Base-by-base conservation (phyloP, 2,329 filamentous ascomycete species). In the Phaeosphaeria sp. region DNA sequence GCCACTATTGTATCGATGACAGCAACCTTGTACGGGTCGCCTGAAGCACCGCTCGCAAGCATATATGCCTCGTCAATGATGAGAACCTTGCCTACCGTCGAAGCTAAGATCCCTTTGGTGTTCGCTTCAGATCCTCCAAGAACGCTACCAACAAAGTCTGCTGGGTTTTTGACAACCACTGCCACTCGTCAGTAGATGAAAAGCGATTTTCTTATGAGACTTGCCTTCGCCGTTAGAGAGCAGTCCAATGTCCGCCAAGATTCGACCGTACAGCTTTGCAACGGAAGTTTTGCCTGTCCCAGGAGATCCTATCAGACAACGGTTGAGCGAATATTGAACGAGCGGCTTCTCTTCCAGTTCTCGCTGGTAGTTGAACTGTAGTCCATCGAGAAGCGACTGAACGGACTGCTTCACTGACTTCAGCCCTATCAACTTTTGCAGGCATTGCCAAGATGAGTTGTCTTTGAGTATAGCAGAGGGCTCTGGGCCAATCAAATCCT, bases 11-110 rank as follows among this genome's bases (percentile, higher is more conserved):
- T 92, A 64, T 93, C 90, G 2, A 92, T 82, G 1, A 91, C 88
- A 0, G 86, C 88, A 0, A 80, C 83, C 69, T 86, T 89, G 77
- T 77, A 92, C 0, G 62, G 57, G 62, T 87, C 83, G 1, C 76
- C 71, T 15, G 79, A 60, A 0, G 52, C 50, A 0, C 72, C 67
- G 0, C 69, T 72, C 46, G 82, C 84, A 0, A 94, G 80, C 33
- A 87, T 86, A 62, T 94, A 93, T 0, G 90, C 90, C 69, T 95
- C 91, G 60, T 94, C 91, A 2, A 94, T 92, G 15, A 94, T 85
- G 0, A 94, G 82, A 0, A 93, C 89, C 62, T 93, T 94, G 0
- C 91, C 91, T 0, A 83, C 62, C 0, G 89, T 87, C 0, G 87
- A 78, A 0, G 84, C 85, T 0, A 94, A 80, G 6, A 93, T 92